Percentiles rank a stretch among this genome's conserved stretches.
These are phyloP conservation scores for Trichodelitschia bisporula DNA, from an alignment of 495 filamentous ascomycete genomes.

Conservation along the genomic window DNA sequence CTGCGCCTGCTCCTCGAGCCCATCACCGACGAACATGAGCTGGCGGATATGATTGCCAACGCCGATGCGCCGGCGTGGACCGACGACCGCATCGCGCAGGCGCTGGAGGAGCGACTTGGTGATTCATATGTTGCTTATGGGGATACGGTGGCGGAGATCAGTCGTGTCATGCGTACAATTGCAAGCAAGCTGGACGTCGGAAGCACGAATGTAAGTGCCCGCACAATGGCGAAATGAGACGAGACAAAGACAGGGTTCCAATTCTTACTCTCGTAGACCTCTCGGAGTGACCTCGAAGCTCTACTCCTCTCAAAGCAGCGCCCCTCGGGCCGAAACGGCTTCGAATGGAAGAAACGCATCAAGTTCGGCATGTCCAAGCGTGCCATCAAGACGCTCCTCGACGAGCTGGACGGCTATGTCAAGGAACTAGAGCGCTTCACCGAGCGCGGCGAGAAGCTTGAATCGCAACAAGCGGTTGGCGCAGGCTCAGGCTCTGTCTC, in stretches of 20 bases:
- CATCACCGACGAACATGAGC: conserved; percentile 5
- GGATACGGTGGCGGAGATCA: conserved; percentile 8
- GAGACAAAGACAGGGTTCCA: conserved; percentile 5
- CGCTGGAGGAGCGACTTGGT: conserved; percentile 6
- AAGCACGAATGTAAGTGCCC: too few relatives aligned
- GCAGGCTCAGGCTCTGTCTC: conserved; percentile 7
- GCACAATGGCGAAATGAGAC: too few relatives aligned
- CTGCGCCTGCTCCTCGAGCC: conserved; percentile 1
- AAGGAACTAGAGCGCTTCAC: conserved; percentile 10
- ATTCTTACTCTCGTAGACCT: conserved; percentile 4
- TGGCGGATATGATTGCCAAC: conserved; percentile 8
- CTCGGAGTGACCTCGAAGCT: conserved; percentile 9
- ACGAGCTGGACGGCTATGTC: conserved; percentile 9
- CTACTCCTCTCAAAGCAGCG: conserved; percentile 7
- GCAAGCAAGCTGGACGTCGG: too few relatives aligned
- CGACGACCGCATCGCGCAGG: conserved; percentile 4
- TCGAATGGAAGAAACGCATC: conserved; percentile 8
- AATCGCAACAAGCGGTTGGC: conserved; percentile 6
- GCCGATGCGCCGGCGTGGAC: conserved; percentile 8
- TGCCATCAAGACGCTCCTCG: conserved; percentile 7
- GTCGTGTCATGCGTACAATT: conserved; percentile 9
- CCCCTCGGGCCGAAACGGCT: conserved; percentile 6
- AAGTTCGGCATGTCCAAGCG: conserved; percentile 10
- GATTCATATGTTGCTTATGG: conserved; percentile 10
- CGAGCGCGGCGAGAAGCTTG: conserved; percentile 9